Evolutionary conservation across 1,284 basidiomycete genomes (phyloP).

Genomic region (Takashimella koratensis): DNA sequence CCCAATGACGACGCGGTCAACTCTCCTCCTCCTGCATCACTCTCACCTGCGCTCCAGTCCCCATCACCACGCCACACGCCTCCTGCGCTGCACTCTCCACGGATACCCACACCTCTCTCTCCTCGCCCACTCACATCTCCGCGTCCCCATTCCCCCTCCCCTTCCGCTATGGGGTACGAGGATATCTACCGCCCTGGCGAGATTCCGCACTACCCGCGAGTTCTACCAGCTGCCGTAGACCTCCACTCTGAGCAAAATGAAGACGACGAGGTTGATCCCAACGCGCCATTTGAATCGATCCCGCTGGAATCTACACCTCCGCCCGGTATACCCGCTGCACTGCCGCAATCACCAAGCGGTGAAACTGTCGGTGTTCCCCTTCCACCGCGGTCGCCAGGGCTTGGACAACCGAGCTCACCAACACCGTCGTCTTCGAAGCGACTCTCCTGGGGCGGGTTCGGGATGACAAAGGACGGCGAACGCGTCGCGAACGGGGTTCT

Average conservation of each 20-base stretch:
- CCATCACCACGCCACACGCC: background rate
- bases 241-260: background rate
- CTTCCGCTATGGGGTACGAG: background rate
- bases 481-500: slow-evolving; percentile 13
- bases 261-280: slow-evolving; percentile 6
- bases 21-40: too few species aligned
- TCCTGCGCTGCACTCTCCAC: background rate
- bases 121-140: background rate
- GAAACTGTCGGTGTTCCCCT: slow-evolving; percentile 1
- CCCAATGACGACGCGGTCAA: background rate
- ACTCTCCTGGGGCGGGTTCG: slow-evolving; percentile 24
- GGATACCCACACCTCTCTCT: background rate
- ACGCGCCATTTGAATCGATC: slow-evolving; percentile 39
- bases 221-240: background rate
- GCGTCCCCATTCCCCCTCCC: background rate
- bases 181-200: background rate
- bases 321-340: slow-evolving; percentile 5
- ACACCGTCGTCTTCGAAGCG: background rate
- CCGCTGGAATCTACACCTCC: slow-evolving; percentile 24
- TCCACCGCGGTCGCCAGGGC: background rate
- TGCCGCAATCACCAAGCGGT: slow-evolving; percentile 2
- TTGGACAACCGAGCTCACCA: background rate
- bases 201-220: background rate
- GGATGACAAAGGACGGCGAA: slow-evolving; percentile 18
- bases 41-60: background rate